A percentile compares a stretch with the other conserved stretches of the same genome.
Evolutionary conservation across 2,329 filamentous ascomycete genomes (phyloP).

Genomic region (Epichloe coenophiala): DNA sequence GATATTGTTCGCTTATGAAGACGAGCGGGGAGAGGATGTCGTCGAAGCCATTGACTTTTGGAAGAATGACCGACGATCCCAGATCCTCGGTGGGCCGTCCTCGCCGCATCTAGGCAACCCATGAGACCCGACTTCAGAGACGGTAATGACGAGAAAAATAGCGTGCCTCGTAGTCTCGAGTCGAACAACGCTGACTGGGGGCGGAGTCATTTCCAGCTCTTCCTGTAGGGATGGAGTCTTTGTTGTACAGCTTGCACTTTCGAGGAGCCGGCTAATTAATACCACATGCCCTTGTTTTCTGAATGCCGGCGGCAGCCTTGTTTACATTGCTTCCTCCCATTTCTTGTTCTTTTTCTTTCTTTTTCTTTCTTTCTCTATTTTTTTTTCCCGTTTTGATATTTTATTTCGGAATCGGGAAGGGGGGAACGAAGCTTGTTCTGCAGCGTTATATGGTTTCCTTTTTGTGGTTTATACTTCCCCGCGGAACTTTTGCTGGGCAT

Average conservation of each 20-base stretch:
- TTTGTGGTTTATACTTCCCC: slow-evolving; percentile 1
- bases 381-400: background rate
- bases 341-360: background rate
- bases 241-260: slow-evolving; percentile 13
- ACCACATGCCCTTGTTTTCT: background rate
- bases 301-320: background rate
- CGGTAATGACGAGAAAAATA: background rate
- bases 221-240: slow-evolving; percentile 10
- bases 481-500: background rate
- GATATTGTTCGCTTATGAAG: slow-evolving; percentile 97
- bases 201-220: slow-evolving; percentile 6
- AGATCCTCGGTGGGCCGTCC: slow-evolving; percentile 15
- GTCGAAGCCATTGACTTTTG: slow-evolving; percentile 96
- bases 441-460: slow-evolving; percentile 1
- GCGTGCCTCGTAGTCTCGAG: background rate
- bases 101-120: background rate
- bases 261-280: background rate
- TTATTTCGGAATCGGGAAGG: background rate
- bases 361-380: no score
- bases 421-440: background rate
- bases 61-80: slow-evolving; percentile 50
- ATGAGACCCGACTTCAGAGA: background rate
- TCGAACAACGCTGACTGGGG: slow-evolving; percentile 2
- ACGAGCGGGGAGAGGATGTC: slow-evolving; percentile 84
- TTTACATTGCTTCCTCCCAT: background rate